Evolutionary conservation across 2,329 filamentous ascomycete species (phyloP).

Genomic region (Calonectria honghensis): DNA sequence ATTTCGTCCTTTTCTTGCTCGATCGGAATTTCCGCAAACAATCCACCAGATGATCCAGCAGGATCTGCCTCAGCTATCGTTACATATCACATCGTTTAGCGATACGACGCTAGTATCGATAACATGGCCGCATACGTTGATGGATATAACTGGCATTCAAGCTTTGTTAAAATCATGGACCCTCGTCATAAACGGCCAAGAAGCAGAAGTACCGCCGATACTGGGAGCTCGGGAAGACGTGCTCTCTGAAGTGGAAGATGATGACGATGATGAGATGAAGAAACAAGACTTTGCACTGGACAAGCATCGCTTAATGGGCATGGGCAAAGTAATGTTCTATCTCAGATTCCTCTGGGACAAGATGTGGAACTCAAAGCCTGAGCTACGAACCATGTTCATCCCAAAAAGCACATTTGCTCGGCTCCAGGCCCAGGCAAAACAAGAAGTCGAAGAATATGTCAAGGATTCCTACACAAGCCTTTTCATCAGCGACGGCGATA

Average conservation of each 20-base stretch:
- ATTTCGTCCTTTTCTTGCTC: conserved; percentile 18
- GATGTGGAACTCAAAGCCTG: conserved; percentile 55
- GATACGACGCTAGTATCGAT: conserved; percentile 69
- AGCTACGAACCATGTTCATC: conserved; percentile 63
- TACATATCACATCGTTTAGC: conserved; percentile 68
- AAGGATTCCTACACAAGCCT: conserved; percentile 37
- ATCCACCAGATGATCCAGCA: conserved; percentile 63
- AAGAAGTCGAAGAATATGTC: conserved; percentile 15
- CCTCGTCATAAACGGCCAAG: conserved; percentile 64
- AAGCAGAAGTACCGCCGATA: conserved; percentile 60
- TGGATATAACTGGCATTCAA: conserved; percentile 66
- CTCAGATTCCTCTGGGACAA: conserved; percentile 58
- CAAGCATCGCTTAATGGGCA: neutral
- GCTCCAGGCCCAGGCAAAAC: conserved; percentile 23
- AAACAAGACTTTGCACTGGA: conserved; percentile 53
- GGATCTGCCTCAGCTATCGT: conserved; percentile 66
- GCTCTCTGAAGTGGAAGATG: neutral
- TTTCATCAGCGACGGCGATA: conserved; percentile 68
- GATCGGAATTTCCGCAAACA: conserved; percentile 40
- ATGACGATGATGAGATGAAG: conserved; percentile 31
- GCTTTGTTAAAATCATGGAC: conserved; percentile 68
- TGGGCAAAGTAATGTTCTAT: neutral
- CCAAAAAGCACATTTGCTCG: conserved; percentile 50
- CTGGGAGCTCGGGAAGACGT: conserved; percentile 19
- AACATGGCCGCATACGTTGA: conserved; percentile 66